phyloP scores from a whole-genome alignment of 2,329 filamentous ascomycete genomes.

The Xylaria arbuscula region DNA sequence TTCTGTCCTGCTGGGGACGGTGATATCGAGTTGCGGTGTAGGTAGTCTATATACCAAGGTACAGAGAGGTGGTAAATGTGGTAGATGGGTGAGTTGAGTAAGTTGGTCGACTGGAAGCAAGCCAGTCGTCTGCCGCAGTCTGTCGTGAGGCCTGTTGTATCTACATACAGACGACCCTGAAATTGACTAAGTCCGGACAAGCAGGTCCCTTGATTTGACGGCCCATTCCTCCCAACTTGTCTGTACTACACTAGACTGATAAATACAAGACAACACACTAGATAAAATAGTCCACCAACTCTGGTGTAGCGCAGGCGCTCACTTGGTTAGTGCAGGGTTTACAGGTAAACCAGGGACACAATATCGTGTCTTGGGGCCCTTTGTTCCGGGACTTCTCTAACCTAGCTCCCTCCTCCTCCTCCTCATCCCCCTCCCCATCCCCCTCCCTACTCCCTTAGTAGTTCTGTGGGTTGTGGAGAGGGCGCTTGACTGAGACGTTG shows the following conservation, averaged over 20 bases:
- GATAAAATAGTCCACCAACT: not conserved
- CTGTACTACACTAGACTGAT: not conserved
- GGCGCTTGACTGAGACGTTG: conserved; percentile 9
- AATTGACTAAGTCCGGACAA: not conserved
- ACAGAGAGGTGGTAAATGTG: too few species aligned
- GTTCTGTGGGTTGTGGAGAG: conserved; percentile 16
- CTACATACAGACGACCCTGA: not conserved
- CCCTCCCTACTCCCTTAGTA: conserved; percentile 7
- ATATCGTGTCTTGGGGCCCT: conserved; percentile 10
- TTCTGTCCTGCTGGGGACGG: not conserved
- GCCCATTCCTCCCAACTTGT: too few species aligned
- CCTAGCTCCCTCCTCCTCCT: conserved; percentile 1
- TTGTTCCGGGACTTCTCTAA: conserved; percentile 7
- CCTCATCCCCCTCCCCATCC: not conserved
- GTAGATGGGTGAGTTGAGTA: not conserved
- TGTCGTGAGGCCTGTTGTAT: not conserved
- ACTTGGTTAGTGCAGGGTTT: not conserved
- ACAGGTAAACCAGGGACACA: not conserved
- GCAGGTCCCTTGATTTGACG: not conserved
- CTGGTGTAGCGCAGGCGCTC: conserved; percentile 1
- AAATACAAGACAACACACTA: not conserved
- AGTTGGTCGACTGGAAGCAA: not conserved
- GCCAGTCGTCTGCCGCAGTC: too few species aligned
- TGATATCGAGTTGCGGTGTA: too few species aligned
- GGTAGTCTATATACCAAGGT: not conserved